phyloP scores from a whole-genome alignment of 306 rosid species.

The Trifolium repens region DNA sequence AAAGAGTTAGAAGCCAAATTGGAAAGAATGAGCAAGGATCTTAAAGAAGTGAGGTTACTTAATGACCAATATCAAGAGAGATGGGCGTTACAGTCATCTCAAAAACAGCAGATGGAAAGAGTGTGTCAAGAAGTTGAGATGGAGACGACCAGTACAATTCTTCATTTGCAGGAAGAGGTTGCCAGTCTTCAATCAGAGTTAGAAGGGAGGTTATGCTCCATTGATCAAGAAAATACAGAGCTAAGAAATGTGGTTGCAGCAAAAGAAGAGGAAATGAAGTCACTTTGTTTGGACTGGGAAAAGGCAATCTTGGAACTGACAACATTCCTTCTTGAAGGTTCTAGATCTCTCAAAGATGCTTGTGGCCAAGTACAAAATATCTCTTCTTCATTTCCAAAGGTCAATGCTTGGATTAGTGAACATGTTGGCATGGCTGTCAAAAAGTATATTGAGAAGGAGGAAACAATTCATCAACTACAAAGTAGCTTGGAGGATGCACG shows the following conservation, averaged over 20 bases:
- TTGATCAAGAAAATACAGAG: conserved; percentile 70
- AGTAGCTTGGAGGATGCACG: conserved; percentile 85
- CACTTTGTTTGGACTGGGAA: conserved; percentile 76
- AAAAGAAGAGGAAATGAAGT: conserved; percentile 72
- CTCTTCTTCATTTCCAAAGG: conserved; percentile 72
- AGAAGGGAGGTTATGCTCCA: conserved; percentile 59
- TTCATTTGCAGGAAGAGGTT: conserved; percentile 92
- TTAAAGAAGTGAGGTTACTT: conserved; percentile 69
- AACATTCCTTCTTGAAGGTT: conserved; percentile 83
- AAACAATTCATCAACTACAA: conserved; percentile 70
- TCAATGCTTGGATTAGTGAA: conserved; percentile 61
- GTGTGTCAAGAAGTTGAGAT: conserved; percentile 89
- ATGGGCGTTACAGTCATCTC: conserved; percentile 61
- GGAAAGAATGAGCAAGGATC: conserved; percentile 71
- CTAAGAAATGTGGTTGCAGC: conserved; percentile 58
- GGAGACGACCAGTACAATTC: conserved; percentile 85
- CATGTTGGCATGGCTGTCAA: conserved; percentile 75
- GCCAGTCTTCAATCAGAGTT: conserved; percentile 70
- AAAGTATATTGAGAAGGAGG: conserved; percentile 80
- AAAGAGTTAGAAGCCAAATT: conserved; percentile 60
- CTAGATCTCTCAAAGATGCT: conserved; percentile 85
- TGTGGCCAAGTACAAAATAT: conserved; percentile 76
- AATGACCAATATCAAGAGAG: conserved; percentile 67
- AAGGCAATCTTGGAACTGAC: conserved; percentile 79
- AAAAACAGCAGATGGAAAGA: conserved; percentile 62